Evolutionary conservation across 83 land plant species (phyloP), one percentile per base, ranked within the genome.

Genomic region (Thuja plicata): DNA sequence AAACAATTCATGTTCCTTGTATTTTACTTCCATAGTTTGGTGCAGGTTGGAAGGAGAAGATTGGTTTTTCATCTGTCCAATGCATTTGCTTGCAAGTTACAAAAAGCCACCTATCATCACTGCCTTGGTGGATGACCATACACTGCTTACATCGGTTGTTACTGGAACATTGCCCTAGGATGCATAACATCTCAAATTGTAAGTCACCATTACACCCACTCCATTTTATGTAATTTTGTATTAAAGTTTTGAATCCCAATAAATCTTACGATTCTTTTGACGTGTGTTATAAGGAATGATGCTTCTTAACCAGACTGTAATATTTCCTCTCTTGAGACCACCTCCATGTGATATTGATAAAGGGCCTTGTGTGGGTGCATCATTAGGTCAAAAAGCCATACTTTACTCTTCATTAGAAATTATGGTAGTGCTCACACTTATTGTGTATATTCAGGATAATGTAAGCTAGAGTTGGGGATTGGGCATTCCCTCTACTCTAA

Each of bases 391-490:
- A 35, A 43, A 90, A 40, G 92, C 86, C 50, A 0, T 94, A 21
- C 90, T 93, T 3, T 21, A 89, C 32, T 24, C 84, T 34, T 90
- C 91, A 41, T 88, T 93, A 3, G 92, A 60, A 21, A 41, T 94
- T 40, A 71, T 93, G n/a, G n/a, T n/a, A n/a, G n/a, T n/a, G n/a
- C 66, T 89, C 40, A 95, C 94, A 8, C 17, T 94, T 24, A 86
- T 96, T 10, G 97, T 96, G 11, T 96, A 94, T 85, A 89, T 96
- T 15, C 96, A 96, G 81, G 89, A 90, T 87, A 88, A 80, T 32
- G 90, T 96, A 10, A 92, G 98, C 87, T 96, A 97, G 98, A 91
- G 90, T 2, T 3, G 91, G n/a, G 98, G 98, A 0, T 89, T 95
- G 35, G 95, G 91, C 21, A 91, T 96, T 11, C 98, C 97, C 5